A percentile compares a stretch with the other conserved stretches of the same genome.
Evolutionary conservation across 371 early-diverging fungal species (phyloP).

Genomic region (Syncephalis fuscata): DNA sequence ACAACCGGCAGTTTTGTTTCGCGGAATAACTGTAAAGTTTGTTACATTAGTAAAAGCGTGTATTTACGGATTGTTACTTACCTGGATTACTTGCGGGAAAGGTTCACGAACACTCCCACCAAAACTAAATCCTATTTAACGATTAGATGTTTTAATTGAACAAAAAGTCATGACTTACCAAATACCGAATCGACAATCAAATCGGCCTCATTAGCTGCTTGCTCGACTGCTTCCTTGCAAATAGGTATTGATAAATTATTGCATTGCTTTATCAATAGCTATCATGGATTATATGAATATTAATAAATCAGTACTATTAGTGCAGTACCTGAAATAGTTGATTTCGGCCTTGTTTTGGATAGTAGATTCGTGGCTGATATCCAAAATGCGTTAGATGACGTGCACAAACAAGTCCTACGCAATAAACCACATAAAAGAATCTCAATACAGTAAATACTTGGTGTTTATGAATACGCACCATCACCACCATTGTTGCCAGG

Average conservation of each 20-base stretch:
- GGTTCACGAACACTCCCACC: conserved; percentile 62
- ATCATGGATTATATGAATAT: conserved; percentile 1
- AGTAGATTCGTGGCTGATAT: conserved; percentile 54
- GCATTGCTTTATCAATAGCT: conserved; percentile 54
- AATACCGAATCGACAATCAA: conserved; percentile 81
- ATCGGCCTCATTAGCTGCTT: conserved; percentile 22
- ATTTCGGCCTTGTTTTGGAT: conserved; percentile 55
- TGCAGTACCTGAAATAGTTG: conserved; percentile 37
- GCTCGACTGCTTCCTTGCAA: conserved; percentile 18
- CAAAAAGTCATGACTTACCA: conserved; percentile 16
- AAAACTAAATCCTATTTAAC: conserved; percentile 63
- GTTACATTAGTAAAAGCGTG: not conserved
- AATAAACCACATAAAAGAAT: too few relatives aligned
- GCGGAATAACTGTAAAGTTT: conserved; percentile 13
- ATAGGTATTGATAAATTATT: conserved; percentile 43
- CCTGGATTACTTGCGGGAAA: conserved; percentile 46
- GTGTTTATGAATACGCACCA: conserved; percentile 19
- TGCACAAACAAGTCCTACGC: conserved; percentile 66
- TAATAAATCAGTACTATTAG: not conserved
- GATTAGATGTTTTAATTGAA: not conserved
- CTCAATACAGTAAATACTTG: not conserved
- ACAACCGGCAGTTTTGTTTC: conserved; percentile 35
- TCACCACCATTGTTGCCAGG: conserved; percentile 97
- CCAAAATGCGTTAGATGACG: conserved; percentile 80
- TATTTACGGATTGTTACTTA: too few relatives aligned